Base-by-base conservation (phyloP, 345 rosid genomes). In the Corymbia maculata region DNA sequence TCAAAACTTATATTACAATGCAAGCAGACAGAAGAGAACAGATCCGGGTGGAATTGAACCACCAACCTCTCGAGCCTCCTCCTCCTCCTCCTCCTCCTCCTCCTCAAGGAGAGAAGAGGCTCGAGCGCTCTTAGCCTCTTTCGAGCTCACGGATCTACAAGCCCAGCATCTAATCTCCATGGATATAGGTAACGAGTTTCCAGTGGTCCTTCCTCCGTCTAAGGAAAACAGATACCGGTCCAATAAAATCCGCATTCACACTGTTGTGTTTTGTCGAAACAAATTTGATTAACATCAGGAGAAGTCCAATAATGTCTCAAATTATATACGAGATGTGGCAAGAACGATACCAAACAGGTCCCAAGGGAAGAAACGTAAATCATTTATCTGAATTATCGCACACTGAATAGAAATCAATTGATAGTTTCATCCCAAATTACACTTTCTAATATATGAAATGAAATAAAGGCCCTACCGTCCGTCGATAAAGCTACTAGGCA, bases 221-320 rank as follows among this genome's bases (percentile, higher is more conserved):
- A 6, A 2, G 1, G 14, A 9, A n/a, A 0, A 9, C 16, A 0
- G 4, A n/a, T 13, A 16, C 36, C 5, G 2, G 11, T 32, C 26
- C 24, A 55, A 21, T 22, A 36, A 55, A 21, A 55, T 55, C 61
- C 61, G 10, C 26, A 55, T 22, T 55, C 26, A 55, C 9, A 55
- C 11, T 9, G 11, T 3, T 9, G 42, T 36, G 42, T 36, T 36
- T 9, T 7, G 64, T 13, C 64, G 26, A 22, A 22, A 36, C 42
- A 22, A 10, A 50, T 50, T 50, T 13, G 12, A 13, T 6, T 57
- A 24, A 22, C 24, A 22, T 57, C 64, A 6, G 28, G 5, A 24
- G 9, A 53, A 17, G 22, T 8, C 22, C 24, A 19, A 7, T 53
- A 7, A 7, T 7, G 59, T 53, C 10, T 24, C 61, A 0, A 9